Evolutionary conservation across 139 green algal species (phyloP).

Genomic region (Mesotaenium endlicherianum): DNA sequence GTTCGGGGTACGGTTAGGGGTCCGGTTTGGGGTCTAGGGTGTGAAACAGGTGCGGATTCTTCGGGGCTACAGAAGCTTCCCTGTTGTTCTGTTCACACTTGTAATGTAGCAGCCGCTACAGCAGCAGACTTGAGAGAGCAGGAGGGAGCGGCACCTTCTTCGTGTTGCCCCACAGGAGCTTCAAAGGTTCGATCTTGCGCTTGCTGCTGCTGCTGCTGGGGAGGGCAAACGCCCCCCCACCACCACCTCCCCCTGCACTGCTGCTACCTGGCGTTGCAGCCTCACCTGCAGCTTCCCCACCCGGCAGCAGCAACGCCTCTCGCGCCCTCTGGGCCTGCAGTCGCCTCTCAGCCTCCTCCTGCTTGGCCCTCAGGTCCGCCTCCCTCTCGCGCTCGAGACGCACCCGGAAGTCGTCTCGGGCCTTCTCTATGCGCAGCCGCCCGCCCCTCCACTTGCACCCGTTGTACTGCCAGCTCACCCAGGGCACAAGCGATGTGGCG

Average conservation of each 20-base stretch:
- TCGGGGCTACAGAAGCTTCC: too few relatives aligned
- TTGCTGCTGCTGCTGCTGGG: neutral
- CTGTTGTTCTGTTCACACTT: too few relatives aligned
- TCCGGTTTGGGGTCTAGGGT: too few relatives aligned
- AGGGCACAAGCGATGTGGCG: neutral
- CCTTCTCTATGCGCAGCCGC: conserved; percentile 34
- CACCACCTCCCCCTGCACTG: too few relatives aligned
- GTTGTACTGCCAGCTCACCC: conserved; percentile 35
- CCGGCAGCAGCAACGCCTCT: too few relatives aligned
- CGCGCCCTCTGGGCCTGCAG: too few relatives aligned
- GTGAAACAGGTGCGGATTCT: too few relatives aligned
- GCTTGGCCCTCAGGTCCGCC: neutral
- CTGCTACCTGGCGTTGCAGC: too few relatives aligned
- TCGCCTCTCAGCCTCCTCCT: neutral
- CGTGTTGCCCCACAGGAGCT: neutral
- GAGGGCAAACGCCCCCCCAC: too few relatives aligned
- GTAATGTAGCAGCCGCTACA: too few relatives aligned
- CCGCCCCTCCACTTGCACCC: conserved; percentile 38
- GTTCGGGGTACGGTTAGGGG: too few relatives aligned
- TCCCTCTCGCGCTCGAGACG: conserved; percentile 27
- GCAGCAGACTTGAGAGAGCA: neutral
- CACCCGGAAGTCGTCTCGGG: conserved; percentile 1
- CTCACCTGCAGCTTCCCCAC: too few relatives aligned
- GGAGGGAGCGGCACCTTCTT: neutral
- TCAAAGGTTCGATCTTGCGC: neutral